phyloP scores from a whole-genome alignment of 257 asterid genomes.

The Rauvolfia tetraphylla region DNA sequence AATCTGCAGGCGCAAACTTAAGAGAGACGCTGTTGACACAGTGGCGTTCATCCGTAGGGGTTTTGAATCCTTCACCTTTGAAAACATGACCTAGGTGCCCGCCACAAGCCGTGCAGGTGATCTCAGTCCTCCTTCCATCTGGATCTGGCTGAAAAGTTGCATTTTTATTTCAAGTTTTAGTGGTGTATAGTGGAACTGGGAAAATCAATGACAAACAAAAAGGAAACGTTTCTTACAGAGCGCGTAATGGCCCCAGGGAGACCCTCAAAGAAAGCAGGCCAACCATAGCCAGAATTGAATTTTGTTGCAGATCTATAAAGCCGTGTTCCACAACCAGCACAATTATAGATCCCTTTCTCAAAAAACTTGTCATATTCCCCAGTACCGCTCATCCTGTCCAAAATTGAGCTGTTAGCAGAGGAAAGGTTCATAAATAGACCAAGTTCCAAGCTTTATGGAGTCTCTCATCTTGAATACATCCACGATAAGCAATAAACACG shows the following conservation, averaged over 20 bases:
- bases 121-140: constrained; percentile 83
- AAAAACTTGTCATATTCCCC: constrained; percentile 76
- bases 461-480: neutral
- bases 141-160: constrained; percentile 61
- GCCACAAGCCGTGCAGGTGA: constrained; percentile 71
- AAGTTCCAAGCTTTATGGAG: neutral
- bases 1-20: constrained; percentile 39
- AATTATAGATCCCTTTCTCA: constrained; percentile 54
- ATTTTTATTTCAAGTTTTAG: neutral
- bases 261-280: constrained; percentile 92
- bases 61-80: constrained; percentile 58
- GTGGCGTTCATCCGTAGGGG: constrained; percentile 73
- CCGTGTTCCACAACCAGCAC: constrained; percentile 66
- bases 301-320: constrained; percentile 75
- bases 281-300: constrained; percentile 75
- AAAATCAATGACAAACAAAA: neutral
- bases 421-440: neutral
- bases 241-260: constrained; percentile 60
- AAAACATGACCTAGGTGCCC: constrained; percentile 84
- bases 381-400: constrained; percentile 52
- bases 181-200: neutral
- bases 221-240: constrained; percentile 36
- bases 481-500: neutral
- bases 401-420: constrained; percentile 2
- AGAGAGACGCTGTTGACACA: constrained; percentile 76